Base-by-base conservation (phyloP, 805 yeast genomes). In the Candida montana region DNA sequence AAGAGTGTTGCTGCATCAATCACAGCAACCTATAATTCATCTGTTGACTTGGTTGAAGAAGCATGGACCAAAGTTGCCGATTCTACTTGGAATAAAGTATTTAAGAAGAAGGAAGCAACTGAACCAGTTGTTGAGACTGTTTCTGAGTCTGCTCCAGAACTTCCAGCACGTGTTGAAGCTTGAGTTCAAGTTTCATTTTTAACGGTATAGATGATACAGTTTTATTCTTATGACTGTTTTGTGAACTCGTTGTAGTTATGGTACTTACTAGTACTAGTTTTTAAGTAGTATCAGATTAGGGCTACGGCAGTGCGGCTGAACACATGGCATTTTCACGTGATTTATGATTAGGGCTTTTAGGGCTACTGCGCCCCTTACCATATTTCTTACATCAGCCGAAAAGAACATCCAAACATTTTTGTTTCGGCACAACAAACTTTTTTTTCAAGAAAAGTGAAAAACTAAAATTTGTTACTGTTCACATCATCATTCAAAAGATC, bases 41-140 rank as follows among this genome's bases (percentile, higher is more conserved):
- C 62, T 3, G 32, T 43, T 7, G 63, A 56, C 23, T 49, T 67
- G 37, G 59, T 61, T 31, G 44, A 49, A 24, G 72, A 67, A 45
- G 56, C 59, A 18, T 43, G 59, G 39, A 17, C 7, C 2, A 37
- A 33, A 11, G 42, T 37, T 31, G 31, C 47, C 12, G 44, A 37
- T n/a, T 34, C 41, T 13, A 41, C 37, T 15, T 44, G 47, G 39
- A 54, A 52, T 31, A 44, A 40, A 12, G 44, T 41, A 10, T 44
- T 44, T n/a, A 24, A 21, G 15, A 40, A 40, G 33, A 33, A 17
- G 27, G 31, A 27, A 21, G 27, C 18, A 24, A 16, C 9, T n/a
- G 31, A 8, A 16, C 12, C 31, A 9, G 30, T 23, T 33, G 34
- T 18, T 11, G 34, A 31, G n/a, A 11, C 34, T 18, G 24, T 7